Base-by-base conservation (phyloP, 768 basidiomycete genomes). In the Xanthoconium stramineum region DNA sequence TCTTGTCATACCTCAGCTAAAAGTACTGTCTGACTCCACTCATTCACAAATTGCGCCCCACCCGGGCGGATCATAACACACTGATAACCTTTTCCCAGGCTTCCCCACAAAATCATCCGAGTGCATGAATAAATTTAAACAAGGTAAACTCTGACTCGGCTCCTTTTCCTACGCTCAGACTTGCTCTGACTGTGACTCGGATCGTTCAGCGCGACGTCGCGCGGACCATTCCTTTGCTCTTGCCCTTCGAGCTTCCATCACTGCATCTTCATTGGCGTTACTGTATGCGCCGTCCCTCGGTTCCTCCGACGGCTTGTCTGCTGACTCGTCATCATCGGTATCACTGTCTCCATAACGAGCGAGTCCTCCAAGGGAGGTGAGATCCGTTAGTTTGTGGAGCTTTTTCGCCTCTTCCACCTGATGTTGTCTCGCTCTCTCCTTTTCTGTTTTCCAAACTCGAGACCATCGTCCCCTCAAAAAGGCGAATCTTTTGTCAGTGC, bases 401-500 rank as follows among this genome's bases (percentile, higher is more conserved):
- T 68, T 53, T 60, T 58, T 44, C 55, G 64, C 47, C 63, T 74
- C 58, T 60, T 72, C 56, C 51, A 37, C 60, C 14, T 43, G 54
- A 30, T 54, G 51, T 48, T 64, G 59, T 68, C 74, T 76, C 6
- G 72, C 76, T 48, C 76, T 79, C 24, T 71, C 78, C 63, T 87
- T 86, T 28, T 79, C 71, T 2, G 71, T 63, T 32, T 72, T 72
- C 93, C 93, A 96, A 5, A 79, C 75, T 3, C 72, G 72, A 52
- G 78, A 76, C 85, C 89, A 94, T 24, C 89, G 75, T 3, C 93
- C 93, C 35, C 84, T 80, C 44, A 96, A 70, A 69, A 95, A 95
- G 1, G 86, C 83, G 65, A 97, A 95, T 7, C 89, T 80, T 44
- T 76, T 74, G 67, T 96, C 92, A 13, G 77, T 74, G 0, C 91